Evolutionary conservation across 2,329 filamentous ascomycete genomes (phyloP).

Genomic region (Verticillium tricorpus): DNA sequence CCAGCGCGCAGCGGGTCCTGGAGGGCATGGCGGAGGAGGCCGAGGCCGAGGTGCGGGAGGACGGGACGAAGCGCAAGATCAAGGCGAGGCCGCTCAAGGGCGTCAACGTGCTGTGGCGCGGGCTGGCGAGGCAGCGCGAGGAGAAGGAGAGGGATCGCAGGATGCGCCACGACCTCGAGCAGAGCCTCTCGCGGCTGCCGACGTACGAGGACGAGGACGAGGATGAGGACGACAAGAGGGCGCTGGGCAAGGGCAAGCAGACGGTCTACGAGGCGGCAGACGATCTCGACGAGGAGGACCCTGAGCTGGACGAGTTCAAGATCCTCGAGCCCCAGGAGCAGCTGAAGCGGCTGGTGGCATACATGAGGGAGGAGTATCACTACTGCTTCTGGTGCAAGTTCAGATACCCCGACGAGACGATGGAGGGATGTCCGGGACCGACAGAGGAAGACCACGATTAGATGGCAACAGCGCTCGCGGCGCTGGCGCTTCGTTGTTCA

Average conservation of each 20-base stretch:
- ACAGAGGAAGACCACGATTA: conserved; percentile 78
- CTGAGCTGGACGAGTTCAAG: conserved; percentile 77
- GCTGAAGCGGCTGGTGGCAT: conserved; percentile 60
- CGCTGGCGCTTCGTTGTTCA: background rate
- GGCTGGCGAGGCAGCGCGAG: conserved; percentile 64
- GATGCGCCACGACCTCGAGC: conserved; percentile 62
- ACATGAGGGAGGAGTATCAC: conserved; percentile 64
- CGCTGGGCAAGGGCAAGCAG: conserved; percentile 52
- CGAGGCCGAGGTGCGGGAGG: conserved; percentile 15
- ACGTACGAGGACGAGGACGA: conserved; percentile 65
- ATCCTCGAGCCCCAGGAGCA: conserved; percentile 62
- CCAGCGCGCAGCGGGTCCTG: conserved; percentile 76
- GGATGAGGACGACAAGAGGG: conserved; percentile 65
- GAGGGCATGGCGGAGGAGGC: conserved; percentile 66
- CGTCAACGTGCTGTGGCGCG: conserved; percentile 76
- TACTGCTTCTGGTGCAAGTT: conserved; percentile 99
- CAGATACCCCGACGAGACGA: conserved; percentile 63
- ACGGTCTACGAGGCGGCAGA: conserved; percentile 57
- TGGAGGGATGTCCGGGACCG: conserved; percentile 86
- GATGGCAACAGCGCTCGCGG: background rate
- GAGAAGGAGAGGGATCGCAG: conserved; percentile 64
- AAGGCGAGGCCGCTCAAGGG: conserved; percentile 53
- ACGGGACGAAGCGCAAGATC: conserved; percentile 20
- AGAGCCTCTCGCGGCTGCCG: conserved; percentile 58
- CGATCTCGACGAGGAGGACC: conserved; percentile 72